Evolutionary conservation across 352 stramenopile species (phyloP).

Genomic region (Globisporangium nunn): DNA sequence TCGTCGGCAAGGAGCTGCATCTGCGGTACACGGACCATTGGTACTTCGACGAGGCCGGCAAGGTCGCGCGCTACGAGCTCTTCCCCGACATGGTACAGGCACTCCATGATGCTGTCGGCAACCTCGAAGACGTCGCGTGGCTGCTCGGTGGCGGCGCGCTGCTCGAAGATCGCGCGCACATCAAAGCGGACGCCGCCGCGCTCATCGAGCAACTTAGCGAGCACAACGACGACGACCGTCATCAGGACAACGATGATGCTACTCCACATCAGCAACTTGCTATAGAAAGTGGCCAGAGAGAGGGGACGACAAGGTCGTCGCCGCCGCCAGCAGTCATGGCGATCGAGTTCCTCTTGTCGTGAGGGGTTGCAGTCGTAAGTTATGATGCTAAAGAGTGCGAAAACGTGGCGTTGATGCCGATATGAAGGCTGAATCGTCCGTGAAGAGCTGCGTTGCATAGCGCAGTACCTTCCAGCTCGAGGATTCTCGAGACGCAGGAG

Average conservation of each 20-base stretch:
- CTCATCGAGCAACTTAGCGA: neutral
- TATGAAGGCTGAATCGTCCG: no score
- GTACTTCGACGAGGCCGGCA: conserved; percentile 18
- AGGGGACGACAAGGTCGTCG: neutral
- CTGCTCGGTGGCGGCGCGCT: conserved; percentile 16
- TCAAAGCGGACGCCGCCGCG: neutral
- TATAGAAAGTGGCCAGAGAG: neutral
- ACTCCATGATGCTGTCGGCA: conserved; percentile 22
- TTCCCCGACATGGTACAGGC: conserved; percentile 22
- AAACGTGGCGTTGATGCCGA: no score
- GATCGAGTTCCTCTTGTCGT: conserved; percentile 12
- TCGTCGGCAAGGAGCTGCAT: conserved; percentile 24
- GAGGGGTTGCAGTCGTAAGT: neutral
- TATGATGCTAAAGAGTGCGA: neutral
- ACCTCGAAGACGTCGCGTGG: conserved; percentile 16
- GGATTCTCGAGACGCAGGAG: no score
- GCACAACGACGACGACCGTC: neutral
- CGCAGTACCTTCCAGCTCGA: no score
- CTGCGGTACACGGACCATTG: conserved; percentile 25
- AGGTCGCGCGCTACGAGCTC: conserved; percentile 14
- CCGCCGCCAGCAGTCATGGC: conserved; percentile 3
- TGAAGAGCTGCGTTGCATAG: no score
- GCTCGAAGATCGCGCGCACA: conserved; percentile 4
- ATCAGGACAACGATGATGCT: neutral
- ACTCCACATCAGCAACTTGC: no score